Conservation (phyloP, 2,329 filamentous ascomycete genomes). For the Thielaviopsis musarum region DNA sequence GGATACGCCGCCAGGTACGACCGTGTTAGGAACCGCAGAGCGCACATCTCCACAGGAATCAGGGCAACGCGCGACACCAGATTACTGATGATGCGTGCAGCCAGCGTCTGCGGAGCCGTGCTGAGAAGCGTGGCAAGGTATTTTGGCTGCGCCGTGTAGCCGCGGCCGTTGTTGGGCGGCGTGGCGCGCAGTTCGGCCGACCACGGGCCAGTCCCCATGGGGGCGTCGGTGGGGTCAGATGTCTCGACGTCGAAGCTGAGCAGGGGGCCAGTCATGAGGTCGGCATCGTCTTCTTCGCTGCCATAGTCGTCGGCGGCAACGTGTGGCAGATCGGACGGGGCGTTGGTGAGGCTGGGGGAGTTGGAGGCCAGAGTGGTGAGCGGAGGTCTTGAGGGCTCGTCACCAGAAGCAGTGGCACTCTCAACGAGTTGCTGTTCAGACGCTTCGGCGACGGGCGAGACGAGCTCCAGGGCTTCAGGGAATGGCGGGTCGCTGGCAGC, state of each 20-base stretch:
- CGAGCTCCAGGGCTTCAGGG: slow-evolving; percentile 16
- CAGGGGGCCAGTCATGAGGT: slow-evolving; percentile 36
- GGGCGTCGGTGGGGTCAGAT: slow-evolving; percentile 33
- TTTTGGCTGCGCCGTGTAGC: slow-evolving; percentile 15
- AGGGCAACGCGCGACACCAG: slow-evolving; percentile 26
- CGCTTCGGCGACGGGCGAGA: slow-evolving; percentile 20
- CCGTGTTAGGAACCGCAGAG: slow-evolving; percentile 28
- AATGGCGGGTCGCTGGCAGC: slow-evolving; percentile 14
- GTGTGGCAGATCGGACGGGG: not conserved
- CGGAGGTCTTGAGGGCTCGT: not conserved
- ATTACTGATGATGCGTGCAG: slow-evolving; percentile 30
- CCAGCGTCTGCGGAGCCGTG: slow-evolving; percentile 29
- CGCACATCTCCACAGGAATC: slow-evolving; percentile 30
- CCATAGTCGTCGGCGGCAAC: slow-evolving; percentile 33
- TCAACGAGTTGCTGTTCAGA: not conserved
- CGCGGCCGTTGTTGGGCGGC: slow-evolving; percentile 19
- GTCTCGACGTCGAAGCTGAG: slow-evolving; percentile 47
- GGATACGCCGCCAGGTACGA: slow-evolving; percentile 20
- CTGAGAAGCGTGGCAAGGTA: slow-evolving; percentile 34
- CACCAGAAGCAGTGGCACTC: not conserved
- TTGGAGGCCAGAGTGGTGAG: not conserved
- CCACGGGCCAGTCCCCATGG: slow-evolving; percentile 31
- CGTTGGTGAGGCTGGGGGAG: not conserved
- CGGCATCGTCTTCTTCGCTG: slow-evolving; percentile 39
- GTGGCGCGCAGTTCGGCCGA: slow-evolving; percentile 41